Conservation (phyloP, 345 rosid genomes). For the Lepidium didymum region DNA sequence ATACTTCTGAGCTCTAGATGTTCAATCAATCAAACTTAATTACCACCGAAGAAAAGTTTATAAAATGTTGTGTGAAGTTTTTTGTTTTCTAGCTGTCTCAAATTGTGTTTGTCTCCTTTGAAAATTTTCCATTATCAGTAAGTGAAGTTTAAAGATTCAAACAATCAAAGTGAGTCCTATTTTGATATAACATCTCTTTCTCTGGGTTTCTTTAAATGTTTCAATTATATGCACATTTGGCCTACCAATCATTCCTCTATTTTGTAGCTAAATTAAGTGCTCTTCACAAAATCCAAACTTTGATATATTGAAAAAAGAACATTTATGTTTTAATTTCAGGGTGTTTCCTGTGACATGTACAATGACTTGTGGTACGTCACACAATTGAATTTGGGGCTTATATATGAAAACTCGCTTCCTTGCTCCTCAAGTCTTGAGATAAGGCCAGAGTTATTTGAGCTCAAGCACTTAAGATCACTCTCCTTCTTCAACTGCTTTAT, state of each 20-base stretch:
- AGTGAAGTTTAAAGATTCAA: conserved; percentile 19
- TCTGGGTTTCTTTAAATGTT: conserved; percentile 14
- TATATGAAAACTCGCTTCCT: conserved; percentile 69
- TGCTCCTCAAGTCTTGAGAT: conserved; percentile 54
- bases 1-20: not conserved
- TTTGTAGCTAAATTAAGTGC: not conserved
- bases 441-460: conserved; percentile 56
- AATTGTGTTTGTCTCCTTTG: conserved; percentile 15
- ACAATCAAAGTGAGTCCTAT: conserved; percentile 21
- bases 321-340: conserved; percentile 41
- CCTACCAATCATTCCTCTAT: conserved; percentile 17
- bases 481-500: conserved; percentile 71
- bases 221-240: conserved; percentile 12
- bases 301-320: not conserved
- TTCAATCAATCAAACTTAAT: conserved; percentile 7
- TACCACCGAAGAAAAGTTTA: not conserved
- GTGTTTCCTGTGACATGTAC: conserved; percentile 78
- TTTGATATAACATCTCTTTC: conserved; percentile 19
- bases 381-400: conserved; percentile 55
- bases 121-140: conserved; percentile 19
- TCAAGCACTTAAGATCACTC: conserved; percentile 64
- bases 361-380: conserved; percentile 78
- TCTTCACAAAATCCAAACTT: not conserved
- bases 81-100: conserved; percentile 23
- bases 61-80: conserved; percentile 4